phyloP scores from a whole-genome alignment of 495 filamentous ascomycete species.

The Podospora appendiculata region DNA sequence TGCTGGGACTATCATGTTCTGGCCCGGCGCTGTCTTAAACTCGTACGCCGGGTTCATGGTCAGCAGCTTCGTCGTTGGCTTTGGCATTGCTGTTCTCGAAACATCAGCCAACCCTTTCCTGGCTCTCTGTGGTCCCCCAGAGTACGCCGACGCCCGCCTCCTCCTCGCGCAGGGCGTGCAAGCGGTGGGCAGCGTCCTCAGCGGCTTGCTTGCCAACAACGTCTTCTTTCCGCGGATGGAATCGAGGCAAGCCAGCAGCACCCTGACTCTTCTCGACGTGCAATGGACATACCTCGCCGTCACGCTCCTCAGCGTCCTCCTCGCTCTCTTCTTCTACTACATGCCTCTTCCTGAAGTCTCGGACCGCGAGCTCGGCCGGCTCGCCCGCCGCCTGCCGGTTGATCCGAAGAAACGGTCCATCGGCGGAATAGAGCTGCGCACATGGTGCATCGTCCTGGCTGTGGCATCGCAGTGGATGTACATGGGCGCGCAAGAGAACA shows the following conservation, averaged over 20 bases:
- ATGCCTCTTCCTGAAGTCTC: slow-evolving; percentile 47
- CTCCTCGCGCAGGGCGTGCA: slow-evolving; percentile 64
- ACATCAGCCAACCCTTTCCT: slow-evolving; percentile 56
- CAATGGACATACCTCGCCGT: slow-evolving; percentile 75
- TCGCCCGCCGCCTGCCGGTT: slow-evolving; percentile 32
- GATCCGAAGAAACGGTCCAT: slow-evolving; percentile 29
- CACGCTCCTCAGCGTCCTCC: slow-evolving; percentile 60
- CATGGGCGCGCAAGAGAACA: slow-evolving; percentile 62
- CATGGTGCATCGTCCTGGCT: slow-evolving; percentile 48
- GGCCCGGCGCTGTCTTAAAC: slow-evolving; percentile 53
- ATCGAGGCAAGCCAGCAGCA: not conserved
- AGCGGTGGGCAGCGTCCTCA: slow-evolving; percentile 58
- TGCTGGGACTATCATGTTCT: slow-evolving; percentile 58
- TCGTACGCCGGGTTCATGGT: slow-evolving; percentile 64
- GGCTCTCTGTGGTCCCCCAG: slow-evolving; percentile 47
- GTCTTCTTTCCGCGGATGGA: slow-evolving; percentile 49
- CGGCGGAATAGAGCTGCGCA: slow-evolving; percentile 29
- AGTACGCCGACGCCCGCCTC: slow-evolving; percentile 49
- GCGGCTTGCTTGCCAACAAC: slow-evolving; percentile 57
- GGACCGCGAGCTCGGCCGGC: slow-evolving; percentile 41
- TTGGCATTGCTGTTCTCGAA: slow-evolving; percentile 62
- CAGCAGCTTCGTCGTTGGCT: slow-evolving; percentile 62
- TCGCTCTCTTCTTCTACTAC: slow-evolving; percentile 54
- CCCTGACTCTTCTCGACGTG: slow-evolving; percentile 48
- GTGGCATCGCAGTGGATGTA: slow-evolving; percentile 69